phyloP scores from a whole-genome alignment of 768 basidiomycete genomes.

The Nidularia pulvinata region DNA sequence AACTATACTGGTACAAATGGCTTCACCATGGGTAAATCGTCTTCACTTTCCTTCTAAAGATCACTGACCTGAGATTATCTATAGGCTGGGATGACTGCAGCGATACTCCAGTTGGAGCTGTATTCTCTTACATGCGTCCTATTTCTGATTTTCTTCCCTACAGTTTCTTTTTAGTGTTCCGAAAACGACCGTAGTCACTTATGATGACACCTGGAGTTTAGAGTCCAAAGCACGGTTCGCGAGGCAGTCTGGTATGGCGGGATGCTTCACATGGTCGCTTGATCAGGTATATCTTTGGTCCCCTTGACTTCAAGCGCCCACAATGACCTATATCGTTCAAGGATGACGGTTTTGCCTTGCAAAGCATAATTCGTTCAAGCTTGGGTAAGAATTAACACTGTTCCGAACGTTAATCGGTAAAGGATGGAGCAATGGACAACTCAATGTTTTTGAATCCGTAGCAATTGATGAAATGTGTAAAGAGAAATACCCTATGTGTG shows the following conservation, averaged over 20 bases:
- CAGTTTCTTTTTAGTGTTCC: slow-evolving; percentile 48
- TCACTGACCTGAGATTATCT: slow-evolving; percentile 11
- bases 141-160: neutral
- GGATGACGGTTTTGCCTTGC: slow-evolving; percentile 44
- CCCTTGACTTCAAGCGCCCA: neutral
- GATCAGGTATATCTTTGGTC: slow-evolving; percentile 40
- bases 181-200: slow-evolving; percentile 61
- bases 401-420: no score
- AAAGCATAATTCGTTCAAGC: slow-evolving; percentile 39
- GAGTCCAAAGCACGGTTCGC: slow-evolving; percentile 59
- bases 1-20: slow-evolving; percentile 46
- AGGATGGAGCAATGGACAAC: no score
- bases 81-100: slow-evolving; percentile 70
- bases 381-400: slow-evolving; percentile 17
- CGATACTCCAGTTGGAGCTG: slow-evolving; percentile 51
- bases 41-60: neutral
- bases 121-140: no score
- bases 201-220: slow-evolving; percentile 53
- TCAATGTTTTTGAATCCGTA: no score
- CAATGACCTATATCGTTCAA: slow-evolving; percentile 8
- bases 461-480: no score
- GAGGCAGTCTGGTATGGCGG: slow-evolving; percentile 44
- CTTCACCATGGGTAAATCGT: slow-evolving; percentile 43
- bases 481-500: no score
- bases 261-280: slow-evolving; percentile 53